Evolutionary conservation across 2,329 filamentous ascomycete species (phyloP).

Genomic region (Scytalidium sp.): DNA sequence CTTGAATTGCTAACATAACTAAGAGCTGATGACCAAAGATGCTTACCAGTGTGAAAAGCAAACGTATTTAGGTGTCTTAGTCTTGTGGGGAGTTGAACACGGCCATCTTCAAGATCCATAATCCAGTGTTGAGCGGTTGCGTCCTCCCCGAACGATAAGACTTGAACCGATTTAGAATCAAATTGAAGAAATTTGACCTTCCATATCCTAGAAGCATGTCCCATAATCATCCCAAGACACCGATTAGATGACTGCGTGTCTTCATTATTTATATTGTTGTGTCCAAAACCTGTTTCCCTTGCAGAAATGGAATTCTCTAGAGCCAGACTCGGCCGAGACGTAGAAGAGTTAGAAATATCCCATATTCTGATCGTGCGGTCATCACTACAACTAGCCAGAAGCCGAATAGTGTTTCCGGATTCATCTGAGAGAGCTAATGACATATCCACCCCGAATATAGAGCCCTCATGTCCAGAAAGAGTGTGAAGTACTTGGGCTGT

Average conservation of each 20-base stretch:
- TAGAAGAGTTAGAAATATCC: constrained; percentile 54
- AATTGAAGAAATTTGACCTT: constrained; percentile 62
- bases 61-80: constrained; percentile 54
- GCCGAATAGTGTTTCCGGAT: constrained; percentile 41
- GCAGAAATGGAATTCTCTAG: background rate
- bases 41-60: constrained; percentile 76
- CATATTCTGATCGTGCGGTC: constrained; percentile 87
- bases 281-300: constrained; percentile 63
- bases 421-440: constrained; percentile 50
- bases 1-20: background rate
- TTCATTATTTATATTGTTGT: constrained; percentile 26
- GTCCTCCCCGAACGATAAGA: constrained; percentile 86
- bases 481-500: constrained; percentile 47
- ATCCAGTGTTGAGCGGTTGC: constrained; percentile 71
- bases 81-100: constrained; percentile 15
- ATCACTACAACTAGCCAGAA: constrained; percentile 93
- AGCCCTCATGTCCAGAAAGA: constrained; percentile 77
- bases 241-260: constrained; percentile 34
- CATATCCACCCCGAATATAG: constrained; percentile 85
- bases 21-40: constrained; percentile 78
- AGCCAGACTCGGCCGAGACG: background rate
- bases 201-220: constrained; percentile 89
- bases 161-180: constrained; percentile 32
- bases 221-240: constrained; percentile 72
- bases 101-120: constrained; percentile 11